phyloP scores from a whole-genome alignment of 768 basidiomycete species.

The Pulveroboletus sp. region DNA sequence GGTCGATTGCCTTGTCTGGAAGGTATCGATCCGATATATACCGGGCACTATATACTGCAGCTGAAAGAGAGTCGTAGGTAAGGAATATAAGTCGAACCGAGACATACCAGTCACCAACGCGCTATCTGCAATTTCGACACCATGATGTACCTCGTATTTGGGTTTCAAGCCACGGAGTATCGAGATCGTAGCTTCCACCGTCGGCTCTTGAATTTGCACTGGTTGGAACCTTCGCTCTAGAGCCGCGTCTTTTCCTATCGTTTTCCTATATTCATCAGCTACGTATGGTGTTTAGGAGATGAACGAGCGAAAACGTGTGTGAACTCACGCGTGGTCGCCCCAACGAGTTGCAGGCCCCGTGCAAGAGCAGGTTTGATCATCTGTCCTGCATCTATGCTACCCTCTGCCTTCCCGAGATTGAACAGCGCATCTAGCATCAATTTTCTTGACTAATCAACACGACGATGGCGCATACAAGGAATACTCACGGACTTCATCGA shows the following conservation, averaged over 20 bases:
- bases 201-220: constrained; percentile 82
- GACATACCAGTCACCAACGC: constrained; percentile 77
- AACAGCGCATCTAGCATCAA: constrained; percentile 59
- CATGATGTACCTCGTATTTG: constrained; percentile 88
- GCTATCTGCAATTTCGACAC: constrained; percentile 85
- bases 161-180: constrained; percentile 84
- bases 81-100: neutral
- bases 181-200: constrained; percentile 77
- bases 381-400: constrained; percentile 86
- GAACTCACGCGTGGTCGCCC: constrained; percentile 79
- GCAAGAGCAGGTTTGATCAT: constrained; percentile 94
- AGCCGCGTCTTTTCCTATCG: constrained; percentile 88
- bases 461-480: neutral
- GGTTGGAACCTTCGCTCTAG: constrained; percentile 91
- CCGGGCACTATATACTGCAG: constrained; percentile 77
- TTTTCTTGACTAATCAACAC: neutral
- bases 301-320: neutral
- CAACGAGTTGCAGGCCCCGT: constrained; percentile 81
- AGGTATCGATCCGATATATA: constrained; percentile 86
- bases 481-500: constrained; percentile 86
- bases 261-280: constrained; percentile 86
- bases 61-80: constrained; percentile 31
- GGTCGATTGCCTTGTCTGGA: constrained; percentile 88
- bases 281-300: neutral
- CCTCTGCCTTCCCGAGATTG: constrained; percentile 88